Evolutionary conservation across 2,329 filamentous ascomycete genomes (phyloP).

Genomic region (Monilinia aucupariae): DNA sequence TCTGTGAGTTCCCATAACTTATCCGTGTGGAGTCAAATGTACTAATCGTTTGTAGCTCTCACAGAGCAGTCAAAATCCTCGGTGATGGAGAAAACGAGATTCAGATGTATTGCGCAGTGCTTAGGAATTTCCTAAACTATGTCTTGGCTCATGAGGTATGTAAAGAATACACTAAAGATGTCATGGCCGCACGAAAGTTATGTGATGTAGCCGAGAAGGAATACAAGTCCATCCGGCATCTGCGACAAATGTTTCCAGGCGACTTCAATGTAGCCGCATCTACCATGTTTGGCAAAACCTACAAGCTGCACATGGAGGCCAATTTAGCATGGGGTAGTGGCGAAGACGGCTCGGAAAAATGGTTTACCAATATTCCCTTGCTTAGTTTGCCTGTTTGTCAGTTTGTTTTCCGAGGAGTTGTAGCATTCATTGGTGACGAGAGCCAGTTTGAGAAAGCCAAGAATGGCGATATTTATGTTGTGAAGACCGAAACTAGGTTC

Average conservation of each 20-base stretch:
- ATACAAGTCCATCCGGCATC: constrained; percentile 52
- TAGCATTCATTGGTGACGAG: constrained; percentile 39
- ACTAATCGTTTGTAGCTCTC: constrained; percentile 41
- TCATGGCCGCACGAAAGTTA: constrained; percentile 59
- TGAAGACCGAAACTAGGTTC: constrained; percentile 46
- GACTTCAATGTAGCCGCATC: constrained; percentile 74
- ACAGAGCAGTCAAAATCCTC: constrained; percentile 51
- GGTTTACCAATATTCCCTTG: constrained; percentile 18
- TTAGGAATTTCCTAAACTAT: constrained; percentile 86
- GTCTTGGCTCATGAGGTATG: constrained; percentile 80
- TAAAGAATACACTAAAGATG: constrained; percentile 66
- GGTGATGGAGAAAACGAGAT: constrained; percentile 51
- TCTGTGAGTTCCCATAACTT: constrained; percentile 49
- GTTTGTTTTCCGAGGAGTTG: constrained; percentile 41
- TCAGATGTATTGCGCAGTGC: constrained; percentile 57
- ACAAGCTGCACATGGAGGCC: constrained; percentile 20
- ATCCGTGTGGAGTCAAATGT: background rate
- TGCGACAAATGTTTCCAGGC: constrained; percentile 59
- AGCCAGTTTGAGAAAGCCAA: constrained; percentile 35
- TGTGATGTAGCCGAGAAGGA: constrained; percentile 65
- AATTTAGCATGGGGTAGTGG: constrained; percentile 21
- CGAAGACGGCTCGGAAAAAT: constrained; percentile 27
- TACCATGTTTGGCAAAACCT: constrained; percentile 56
- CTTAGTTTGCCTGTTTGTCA: constrained; percentile 39
- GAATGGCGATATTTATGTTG: constrained; percentile 38